Conservation (phyloP, 78 protist species). For the Acrasis kona region DNA sequence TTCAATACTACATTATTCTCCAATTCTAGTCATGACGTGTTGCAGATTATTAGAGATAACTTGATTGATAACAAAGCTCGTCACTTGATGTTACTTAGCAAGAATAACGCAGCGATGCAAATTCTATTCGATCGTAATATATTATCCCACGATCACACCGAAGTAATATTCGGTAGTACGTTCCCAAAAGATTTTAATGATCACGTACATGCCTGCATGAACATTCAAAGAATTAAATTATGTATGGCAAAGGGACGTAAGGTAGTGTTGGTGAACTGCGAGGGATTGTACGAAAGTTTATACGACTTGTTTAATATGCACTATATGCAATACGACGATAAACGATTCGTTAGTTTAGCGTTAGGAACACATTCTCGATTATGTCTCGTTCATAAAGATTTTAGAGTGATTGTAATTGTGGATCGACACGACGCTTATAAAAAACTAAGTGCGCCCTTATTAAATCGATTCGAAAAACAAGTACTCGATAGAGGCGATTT, state of each 20-base stretch:
- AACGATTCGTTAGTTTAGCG: not conserved
- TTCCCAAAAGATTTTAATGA: constrained; percentile 20
- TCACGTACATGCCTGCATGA: not conserved
- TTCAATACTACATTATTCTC: not conserved
- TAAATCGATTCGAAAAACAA: constrained; percentile 60
- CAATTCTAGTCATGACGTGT: too few species aligned
- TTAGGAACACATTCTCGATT: constrained; percentile 20
- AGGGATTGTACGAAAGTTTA: constrained; percentile 32
- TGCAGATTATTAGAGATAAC: not conserved
- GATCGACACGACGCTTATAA: constrained; percentile 4
- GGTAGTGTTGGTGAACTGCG: constrained; percentile 30
- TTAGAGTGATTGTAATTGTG: constrained; percentile 12
- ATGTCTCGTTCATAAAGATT: constrained; percentile 6
- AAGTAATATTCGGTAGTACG: constrained; percentile 8
- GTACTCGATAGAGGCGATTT: not conserved
- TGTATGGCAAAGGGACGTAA: constrained; percentile 29
- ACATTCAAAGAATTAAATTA: constrained; percentile 4
- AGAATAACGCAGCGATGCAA: constrained; percentile 6
- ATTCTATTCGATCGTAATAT: not conserved
- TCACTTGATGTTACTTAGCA: constrained; percentile 39
- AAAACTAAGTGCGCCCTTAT: constrained; percentile 13
- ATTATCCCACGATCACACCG: not conserved
- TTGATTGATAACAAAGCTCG: constrained; percentile 21
- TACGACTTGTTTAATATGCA: constrained; percentile 57
- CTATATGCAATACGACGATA: not conserved